Evolutionary conservation across 345 rosid species (phyloP).

Genomic region (Erucastrum elatum): DNA sequence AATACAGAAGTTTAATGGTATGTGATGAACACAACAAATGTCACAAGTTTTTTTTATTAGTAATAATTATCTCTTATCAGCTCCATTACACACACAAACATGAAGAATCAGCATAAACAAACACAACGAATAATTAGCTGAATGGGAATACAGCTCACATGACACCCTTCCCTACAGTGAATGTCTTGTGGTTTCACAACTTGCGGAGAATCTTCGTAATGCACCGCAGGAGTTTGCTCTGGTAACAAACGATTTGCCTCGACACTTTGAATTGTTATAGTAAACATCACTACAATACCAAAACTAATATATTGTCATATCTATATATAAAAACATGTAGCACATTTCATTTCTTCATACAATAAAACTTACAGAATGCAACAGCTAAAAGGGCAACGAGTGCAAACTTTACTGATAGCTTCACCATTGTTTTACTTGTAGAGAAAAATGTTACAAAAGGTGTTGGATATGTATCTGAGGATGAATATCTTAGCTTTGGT

Average conservation of each 20-base stretch:
- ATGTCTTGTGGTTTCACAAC: neutral
- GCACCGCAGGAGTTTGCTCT: neutral
- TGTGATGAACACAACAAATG: neutral
- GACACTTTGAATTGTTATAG: neutral
- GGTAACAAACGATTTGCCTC: conserved; percentile 8
- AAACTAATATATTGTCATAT: neutral
- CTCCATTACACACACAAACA: neutral
- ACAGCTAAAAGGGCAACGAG: neutral
- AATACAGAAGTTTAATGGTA: neutral
- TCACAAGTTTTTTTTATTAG: neutral
- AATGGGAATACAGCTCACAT: neutral
- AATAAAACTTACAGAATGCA: conserved; percentile 1
- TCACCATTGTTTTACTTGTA: neutral
- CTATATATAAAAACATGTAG: neutral
- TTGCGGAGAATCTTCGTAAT: neutral
- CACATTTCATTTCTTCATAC: neutral
- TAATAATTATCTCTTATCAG: neutral
- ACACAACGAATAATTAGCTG: neutral
- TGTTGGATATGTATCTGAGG: neutral
- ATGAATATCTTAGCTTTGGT: neutral
- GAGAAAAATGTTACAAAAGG: neutral
- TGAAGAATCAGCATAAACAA: conserved; percentile 1
- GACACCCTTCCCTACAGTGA: neutral
- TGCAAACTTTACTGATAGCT: conserved; percentile 8
- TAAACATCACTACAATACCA: conserved; percentile 7